Conservation (phyloP, 1,139 yeast species). For the Sugiyamaella novakii region DNA sequence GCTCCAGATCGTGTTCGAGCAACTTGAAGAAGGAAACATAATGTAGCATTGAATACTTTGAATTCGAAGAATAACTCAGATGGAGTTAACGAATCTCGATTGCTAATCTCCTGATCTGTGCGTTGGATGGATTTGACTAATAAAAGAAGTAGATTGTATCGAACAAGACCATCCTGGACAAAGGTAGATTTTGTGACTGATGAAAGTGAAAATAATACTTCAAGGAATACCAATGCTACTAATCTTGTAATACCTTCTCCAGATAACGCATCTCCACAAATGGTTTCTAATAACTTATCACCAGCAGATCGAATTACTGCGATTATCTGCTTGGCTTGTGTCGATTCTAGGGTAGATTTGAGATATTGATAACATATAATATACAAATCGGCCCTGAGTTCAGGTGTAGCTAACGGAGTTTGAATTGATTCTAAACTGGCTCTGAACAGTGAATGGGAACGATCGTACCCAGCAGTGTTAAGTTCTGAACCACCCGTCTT, state of each 20-base stretch:
- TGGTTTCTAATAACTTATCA: slow-evolving; percentile 60
- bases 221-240: slow-evolving; percentile 74
- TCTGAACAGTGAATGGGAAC: slow-evolving; percentile 69
- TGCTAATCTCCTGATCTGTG: slow-evolving; percentile 61
- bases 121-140: slow-evolving; percentile 68
- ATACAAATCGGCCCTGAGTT: slow-evolving; percentile 76
- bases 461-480: slow-evolving; percentile 44
- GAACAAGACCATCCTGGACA: slow-evolving; percentile 61
- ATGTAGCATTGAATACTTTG: slow-evolving; percentile 72
- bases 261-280: slow-evolving; percentile 75
- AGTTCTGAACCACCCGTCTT: slow-evolving; percentile 35
- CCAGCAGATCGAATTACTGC: slow-evolving; percentile 61
- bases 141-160: slow-evolving; percentile 64
- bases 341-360: slow-evolving; percentile 45
- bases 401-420: slow-evolving; percentile 66
- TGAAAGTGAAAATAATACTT: slow-evolving; percentile 64
- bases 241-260: slow-evolving; percentile 79
- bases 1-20: slow-evolving; percentile 82
- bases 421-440: slow-evolving; percentile 74
- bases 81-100: slow-evolving; percentile 26
- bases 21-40: slow-evolving; percentile 69
- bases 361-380: slow-evolving; percentile 69
- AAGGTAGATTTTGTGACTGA: slow-evolving; percentile 54
- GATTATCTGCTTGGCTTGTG: slow-evolving; percentile 45
- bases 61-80: slow-evolving; percentile 41